Conservation (phyloP, 805 yeast species). For the Metschnikowia cubensis region DNA sequence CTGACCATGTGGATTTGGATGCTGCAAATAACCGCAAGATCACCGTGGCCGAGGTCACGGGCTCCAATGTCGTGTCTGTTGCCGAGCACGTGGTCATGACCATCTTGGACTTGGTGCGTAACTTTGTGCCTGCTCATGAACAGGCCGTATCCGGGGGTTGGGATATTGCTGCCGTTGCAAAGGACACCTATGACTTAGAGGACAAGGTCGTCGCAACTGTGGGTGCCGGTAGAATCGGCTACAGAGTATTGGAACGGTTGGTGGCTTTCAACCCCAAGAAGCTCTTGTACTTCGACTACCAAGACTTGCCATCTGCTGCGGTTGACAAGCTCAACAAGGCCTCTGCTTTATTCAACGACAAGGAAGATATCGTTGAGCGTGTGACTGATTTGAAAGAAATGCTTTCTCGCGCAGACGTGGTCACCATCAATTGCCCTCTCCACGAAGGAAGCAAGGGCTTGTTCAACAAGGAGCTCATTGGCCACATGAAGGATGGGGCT, state of each 20-base stretch:
- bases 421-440: slow-evolving; percentile 74
- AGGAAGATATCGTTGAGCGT: slow-evolving; percentile 50
- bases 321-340: slow-evolving; percentile 35
- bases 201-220: slow-evolving; percentile 75
- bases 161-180: slow-evolving; percentile 72
- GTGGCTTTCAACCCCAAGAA: slow-evolving; percentile 72
- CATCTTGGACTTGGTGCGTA: slow-evolving; percentile 64
- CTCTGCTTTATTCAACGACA: slow-evolving; percentile 41
- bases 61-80: slow-evolving; percentile 74
- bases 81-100: slow-evolving; percentile 81
- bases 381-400: slow-evolving; percentile 60
- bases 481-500: slow-evolving; percentile 70
- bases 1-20: slow-evolving; percentile 72
- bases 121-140: slow-evolving; percentile 75
- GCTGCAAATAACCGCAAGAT: slow-evolving; percentile 62
- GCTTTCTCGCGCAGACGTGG: slow-evolving; percentile 65
- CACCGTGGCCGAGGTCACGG: slow-evolving; percentile 76
- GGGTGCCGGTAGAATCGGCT: slow-evolving; percentile 81
- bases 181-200: slow-evolving; percentile 70
- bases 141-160: slow-evolving; percentile 59
- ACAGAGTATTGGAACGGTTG: slow-evolving; percentile 67
- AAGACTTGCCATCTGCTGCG: slow-evolving; percentile 55
- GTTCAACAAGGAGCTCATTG: slow-evolving; percentile 59
- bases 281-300: slow-evolving; percentile 72
- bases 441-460: slow-evolving; percentile 67